A percentile compares a stretch with the other conserved stretches of the same genome.
Conservation (phyloP, 2,329 filamentous ascomycete genomes). For the Plenodomus biglobosus region DNA sequence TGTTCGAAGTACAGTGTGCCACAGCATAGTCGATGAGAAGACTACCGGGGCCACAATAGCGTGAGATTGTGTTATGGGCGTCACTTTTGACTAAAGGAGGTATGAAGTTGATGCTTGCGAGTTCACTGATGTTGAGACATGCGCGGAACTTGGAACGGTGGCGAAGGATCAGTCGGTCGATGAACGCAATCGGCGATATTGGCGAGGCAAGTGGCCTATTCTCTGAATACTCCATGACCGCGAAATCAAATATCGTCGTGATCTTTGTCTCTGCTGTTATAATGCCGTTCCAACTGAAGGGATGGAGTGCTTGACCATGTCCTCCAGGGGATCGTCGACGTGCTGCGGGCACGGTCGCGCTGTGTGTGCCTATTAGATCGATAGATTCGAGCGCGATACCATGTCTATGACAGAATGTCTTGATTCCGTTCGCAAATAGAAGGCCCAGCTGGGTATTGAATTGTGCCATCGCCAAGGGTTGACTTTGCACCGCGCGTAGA, state of each 20-base stretch:
- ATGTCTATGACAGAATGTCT: conserved; percentile 53
- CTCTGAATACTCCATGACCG: conserved; percentile 59
- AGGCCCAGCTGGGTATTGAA: conserved; percentile 61
- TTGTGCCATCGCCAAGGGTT: conserved; percentile 57
- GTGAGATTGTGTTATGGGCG: conserved; percentile 50
- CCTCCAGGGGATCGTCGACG: conserved; percentile 19
- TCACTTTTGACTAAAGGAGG: conserved; percentile 50
- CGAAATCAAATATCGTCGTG: conserved; percentile 62
- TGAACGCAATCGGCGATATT: conserved; percentile 60
- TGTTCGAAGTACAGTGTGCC: conserved; percentile 56
- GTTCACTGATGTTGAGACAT: conserved; percentile 64
- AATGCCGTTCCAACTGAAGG: conserved; percentile 59
- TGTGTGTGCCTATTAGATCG: conserved; percentile 60
- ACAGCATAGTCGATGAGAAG: conserved; percentile 60
- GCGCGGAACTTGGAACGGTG: conserved; percentile 60
- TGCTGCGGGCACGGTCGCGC: conserved; percentile 50
- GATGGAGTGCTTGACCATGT: conserved; percentile 41
- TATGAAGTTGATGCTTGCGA: conserved; percentile 64
- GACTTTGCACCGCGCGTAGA: conserved; percentile 57
- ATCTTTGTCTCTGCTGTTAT: conserved; percentile 59
- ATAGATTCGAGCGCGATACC: conserved; percentile 50
- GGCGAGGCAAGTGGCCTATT: conserved; percentile 59
- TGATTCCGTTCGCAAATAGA: conserved; percentile 57
- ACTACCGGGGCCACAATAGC: conserved; percentile 61
- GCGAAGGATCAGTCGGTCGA: conserved; percentile 59